Base-by-base conservation (phyloP, 2,329 filamentous ascomycete species). In the Reticulascus tulasneorum region DNA sequence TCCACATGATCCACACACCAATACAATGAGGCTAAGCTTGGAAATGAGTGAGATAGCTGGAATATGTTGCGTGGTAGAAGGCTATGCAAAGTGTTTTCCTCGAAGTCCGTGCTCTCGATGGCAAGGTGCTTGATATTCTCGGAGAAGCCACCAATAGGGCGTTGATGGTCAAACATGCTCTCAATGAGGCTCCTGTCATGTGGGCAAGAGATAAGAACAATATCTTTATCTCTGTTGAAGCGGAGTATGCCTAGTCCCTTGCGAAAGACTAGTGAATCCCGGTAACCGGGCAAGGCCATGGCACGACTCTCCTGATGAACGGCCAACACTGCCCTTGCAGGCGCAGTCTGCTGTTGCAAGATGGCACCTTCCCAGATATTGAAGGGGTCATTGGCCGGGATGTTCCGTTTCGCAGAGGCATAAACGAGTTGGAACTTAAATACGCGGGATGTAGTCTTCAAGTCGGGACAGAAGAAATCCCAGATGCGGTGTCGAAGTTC, bases 241-340 rank as follows among this genome's bases (percentile, higher is more conserved):
- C 41, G 41, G 7, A 64, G 40, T 2, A 47, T 35, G 3, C 50
- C 50, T 5, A 54, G 46, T 7, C 48, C 48, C 5, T 46, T 32
- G 4, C 56, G 47, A 2, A 67, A 48, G 19, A 22, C 31, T 16
- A 66, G 41, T 10, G 51, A 42, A 17, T 67, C 45, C 0, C 63
- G 63, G 9, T 55, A 58, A 4, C 38, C 44, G 7, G 45, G 49
- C 24, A 53, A 39, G 5, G 51, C 62, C 4, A 63, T 36, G 11
- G 38, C 45, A 18, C 63, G 62, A n/a, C 59, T 60, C 42, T 65
- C 61, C 7, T 50, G 45, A 23, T 62, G 51, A 8, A 59, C 50
- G 2, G 60, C 53, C 21, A 64, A 44, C 11, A 66, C 42, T 5
- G 44, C 38, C 7, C 60, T 55, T 7, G 29, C 24, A 4, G 37